Conservation (phyloP, 352 stramenopile species). For the Elongisporangium anandrum region DNA sequence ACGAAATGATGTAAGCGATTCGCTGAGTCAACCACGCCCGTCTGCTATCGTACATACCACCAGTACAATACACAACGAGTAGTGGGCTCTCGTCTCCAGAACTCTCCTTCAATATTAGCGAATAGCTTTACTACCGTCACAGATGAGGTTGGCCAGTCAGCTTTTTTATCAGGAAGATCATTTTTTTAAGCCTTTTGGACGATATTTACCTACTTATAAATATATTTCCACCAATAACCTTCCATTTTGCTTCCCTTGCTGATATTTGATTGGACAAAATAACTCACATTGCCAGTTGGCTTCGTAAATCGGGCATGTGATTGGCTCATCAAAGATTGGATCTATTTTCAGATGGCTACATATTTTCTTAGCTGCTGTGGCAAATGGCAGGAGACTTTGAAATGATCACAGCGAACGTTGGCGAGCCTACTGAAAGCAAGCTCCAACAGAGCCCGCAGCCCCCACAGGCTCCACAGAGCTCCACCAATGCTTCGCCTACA, state of each 20-base stretch:
- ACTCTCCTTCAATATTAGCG: constrained; percentile 23
- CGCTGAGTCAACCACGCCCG: constrained; percentile 32
- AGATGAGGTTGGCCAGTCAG: constrained; percentile 51
- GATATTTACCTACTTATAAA: constrained; percentile 34
- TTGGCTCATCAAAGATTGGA: neutral
- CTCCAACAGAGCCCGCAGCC: neutral
- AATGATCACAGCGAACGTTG: neutral
- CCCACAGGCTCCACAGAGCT: neutral
- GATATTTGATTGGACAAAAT: constrained; percentile 8
- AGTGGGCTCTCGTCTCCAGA: constrained; percentile 22
- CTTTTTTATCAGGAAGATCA: constrained; percentile 47
- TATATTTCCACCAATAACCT: constrained; percentile 16
- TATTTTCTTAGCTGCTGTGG: neutral
- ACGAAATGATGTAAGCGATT: constrained; percentile 89
- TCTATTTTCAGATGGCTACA: neutral
- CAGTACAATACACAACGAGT: constrained; percentile 48
- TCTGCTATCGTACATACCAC: constrained; percentile 41
- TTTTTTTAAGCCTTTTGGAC: constrained; percentile 50
- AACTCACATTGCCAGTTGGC: neutral
- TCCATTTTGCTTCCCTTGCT: constrained; percentile 14
- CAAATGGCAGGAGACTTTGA: neutral
- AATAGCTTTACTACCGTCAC: constrained; percentile 64
- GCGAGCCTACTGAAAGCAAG: neutral
- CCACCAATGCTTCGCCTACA: neutral
- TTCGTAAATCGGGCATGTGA: neutral